Percentiles rank a stretch among this genome's conserved stretches.
phyloP scores from a whole-genome alignment of 2,329 filamentous ascomycete genomes.

The Claviceps capensis region DNA sequence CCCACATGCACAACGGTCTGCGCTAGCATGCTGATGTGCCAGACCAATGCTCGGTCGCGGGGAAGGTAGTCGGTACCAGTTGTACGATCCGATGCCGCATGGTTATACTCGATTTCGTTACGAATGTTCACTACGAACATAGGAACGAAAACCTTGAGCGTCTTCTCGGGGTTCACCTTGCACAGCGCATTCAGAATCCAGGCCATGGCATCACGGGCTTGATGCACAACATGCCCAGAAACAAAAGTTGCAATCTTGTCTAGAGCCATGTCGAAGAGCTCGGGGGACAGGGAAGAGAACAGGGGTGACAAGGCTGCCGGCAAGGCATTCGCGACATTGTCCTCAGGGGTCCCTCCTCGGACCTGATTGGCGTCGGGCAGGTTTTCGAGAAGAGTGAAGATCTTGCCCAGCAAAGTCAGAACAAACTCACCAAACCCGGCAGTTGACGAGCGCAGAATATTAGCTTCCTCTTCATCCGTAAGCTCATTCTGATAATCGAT shows the following conservation, averaged over 20 bases:
- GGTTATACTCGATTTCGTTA: constrained; percentile 93
- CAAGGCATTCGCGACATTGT: constrained; percentile 91
- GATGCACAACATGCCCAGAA: constrained; percentile 87
- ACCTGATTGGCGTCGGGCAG: constrained; percentile 81
- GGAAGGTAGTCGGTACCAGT: constrained; percentile 89
- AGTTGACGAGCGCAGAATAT: constrained; percentile 84
- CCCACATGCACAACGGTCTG: constrained; percentile 98
- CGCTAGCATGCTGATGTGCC: constrained; percentile 92
- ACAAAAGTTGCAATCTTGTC: constrained; percentile 90
- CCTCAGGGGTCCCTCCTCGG: constrained; percentile 82
- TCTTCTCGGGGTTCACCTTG: constrained; percentile 90
- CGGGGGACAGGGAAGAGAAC: constrained; percentile 79
- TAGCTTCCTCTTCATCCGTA: constrained; percentile 72
- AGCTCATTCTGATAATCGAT: constrained; percentile 76
- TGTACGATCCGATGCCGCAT: constrained; percentile 85
- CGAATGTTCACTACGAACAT: constrained; percentile 85
- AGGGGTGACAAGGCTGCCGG: constrained; percentile 84
- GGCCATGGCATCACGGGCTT: constrained; percentile 93
- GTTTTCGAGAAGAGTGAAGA: constrained; percentile 92
- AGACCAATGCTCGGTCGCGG: constrained; percentile 81
- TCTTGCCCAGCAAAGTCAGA: constrained; percentile 76
- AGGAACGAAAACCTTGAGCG: constrained; percentile 78
- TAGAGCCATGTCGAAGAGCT: constrained; percentile 82
- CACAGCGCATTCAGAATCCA: constrained; percentile 95
- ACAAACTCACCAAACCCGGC: constrained; percentile 90